Evolutionary conservation across 2,329 filamentous ascomycete species (phyloP).

Genomic region (Colletotrichum sansevieriae): DNA sequence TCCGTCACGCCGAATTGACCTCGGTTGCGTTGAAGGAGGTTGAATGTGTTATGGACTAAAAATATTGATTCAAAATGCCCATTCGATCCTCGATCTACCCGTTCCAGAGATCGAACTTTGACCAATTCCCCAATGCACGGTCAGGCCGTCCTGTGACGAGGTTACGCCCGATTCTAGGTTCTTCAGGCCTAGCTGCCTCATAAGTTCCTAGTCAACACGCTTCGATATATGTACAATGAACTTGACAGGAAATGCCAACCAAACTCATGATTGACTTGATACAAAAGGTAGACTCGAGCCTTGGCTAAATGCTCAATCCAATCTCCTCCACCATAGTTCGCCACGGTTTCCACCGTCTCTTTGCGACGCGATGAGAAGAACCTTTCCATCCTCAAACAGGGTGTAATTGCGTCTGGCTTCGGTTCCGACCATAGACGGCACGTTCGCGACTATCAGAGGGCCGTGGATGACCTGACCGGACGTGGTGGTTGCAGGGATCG

Average conservation of each 20-base stretch:
- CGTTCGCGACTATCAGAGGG: slow-evolving; percentile 45
- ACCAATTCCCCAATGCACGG: too few relatives aligned
- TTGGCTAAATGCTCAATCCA: slow-evolving; percentile 24
- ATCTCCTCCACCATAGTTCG: slow-evolving; percentile 41
- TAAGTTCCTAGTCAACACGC: too few relatives aligned
- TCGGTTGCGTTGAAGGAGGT: too few relatives aligned
- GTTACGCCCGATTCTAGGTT: too few relatives aligned
- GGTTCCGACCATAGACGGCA: slow-evolving; percentile 46
- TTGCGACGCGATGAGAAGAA: slow-evolving; percentile 36
- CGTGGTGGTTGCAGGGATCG: slow-evolving; percentile 39
- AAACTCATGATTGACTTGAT: not conserved
- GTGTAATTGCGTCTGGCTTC: slow-evolving; percentile 44
- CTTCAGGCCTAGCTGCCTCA: too few relatives aligned
- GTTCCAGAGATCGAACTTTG: too few relatives aligned
- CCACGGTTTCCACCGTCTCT: slow-evolving; percentile 35
- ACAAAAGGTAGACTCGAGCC: not conserved
- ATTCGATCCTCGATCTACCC: too few relatives aligned
- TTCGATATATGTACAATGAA: too few relatives aligned
- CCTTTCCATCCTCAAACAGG: slow-evolving; percentile 28
- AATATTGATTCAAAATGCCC: too few relatives aligned
- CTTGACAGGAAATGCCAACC: not conserved
- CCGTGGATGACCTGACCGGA: slow-evolving; percentile 48
- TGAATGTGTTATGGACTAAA: too few relatives aligned
- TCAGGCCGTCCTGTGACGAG: too few relatives aligned
- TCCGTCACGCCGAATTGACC: too few relatives aligned